These are phyloP conservation scores for Psophocarpus tetragonolobus DNA, from an alignment of 306 rosid species.

Conservation along the genomic window DNA sequence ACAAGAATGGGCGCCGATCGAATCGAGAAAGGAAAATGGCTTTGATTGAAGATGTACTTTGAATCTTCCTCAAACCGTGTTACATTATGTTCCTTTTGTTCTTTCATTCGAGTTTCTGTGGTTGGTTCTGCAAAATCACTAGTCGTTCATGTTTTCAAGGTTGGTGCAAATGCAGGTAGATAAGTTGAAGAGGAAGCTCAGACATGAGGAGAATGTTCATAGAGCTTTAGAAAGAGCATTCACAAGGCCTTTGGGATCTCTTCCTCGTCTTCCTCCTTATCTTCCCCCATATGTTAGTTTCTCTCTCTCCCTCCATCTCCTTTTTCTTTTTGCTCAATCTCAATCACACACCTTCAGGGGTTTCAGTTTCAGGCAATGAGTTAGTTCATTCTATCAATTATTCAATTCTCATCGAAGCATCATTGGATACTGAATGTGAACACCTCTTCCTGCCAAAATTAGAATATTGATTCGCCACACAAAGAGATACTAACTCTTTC, in stretches of 20 bases:
- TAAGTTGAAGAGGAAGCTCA: constrained; percentile 91
- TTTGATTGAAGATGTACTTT: constrained; percentile 81
- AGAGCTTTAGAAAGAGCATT: constrained; percentile 99
- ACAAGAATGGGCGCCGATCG: constrained; percentile 69
- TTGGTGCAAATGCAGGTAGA: constrained; percentile 63
- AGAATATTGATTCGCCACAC: not conserved
- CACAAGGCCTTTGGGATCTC: constrained; percentile 91
- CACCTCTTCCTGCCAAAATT: not conserved
- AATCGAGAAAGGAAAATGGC: constrained; percentile 84
- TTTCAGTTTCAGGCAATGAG: not conserved
- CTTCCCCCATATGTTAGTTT: constrained; percentile 87
- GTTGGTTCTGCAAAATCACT: constrained; percentile 13
- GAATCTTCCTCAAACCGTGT: constrained; percentile 17
- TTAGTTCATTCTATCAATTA: not conserved
- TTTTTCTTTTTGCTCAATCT: not conserved
- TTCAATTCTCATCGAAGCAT: not conserved
- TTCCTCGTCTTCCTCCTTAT: constrained; percentile 99
- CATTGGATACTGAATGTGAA: not conserved
- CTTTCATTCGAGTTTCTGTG: not conserved
- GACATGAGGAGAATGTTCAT: constrained; percentile 97
- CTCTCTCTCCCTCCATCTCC: not conserved
- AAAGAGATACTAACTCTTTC: not conserved
- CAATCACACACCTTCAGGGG: not conserved
- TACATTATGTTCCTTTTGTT: not conserved
- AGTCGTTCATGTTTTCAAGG: constrained; percentile 18